Conservation (phyloP, 2,329 filamentous ascomycete genomes). For the Clarireedia monteithiana region DNA sequence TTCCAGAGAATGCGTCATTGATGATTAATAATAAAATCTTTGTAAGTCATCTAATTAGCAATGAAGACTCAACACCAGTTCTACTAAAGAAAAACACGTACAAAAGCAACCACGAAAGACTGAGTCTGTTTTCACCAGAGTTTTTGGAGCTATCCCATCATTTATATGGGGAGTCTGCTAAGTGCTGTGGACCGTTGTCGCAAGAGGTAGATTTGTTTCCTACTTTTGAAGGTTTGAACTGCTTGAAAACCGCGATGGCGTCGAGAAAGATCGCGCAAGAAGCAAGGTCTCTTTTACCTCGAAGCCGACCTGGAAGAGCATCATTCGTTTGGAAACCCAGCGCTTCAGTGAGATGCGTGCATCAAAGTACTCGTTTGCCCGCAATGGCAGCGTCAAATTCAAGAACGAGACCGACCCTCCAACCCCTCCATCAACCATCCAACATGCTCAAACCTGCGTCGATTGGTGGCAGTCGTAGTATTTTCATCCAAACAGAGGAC, state of each 20-base stretch:
- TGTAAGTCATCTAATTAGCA: too few relatives aligned
- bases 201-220: neutral
- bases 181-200: neutral
- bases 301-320: slow-evolving; percentile 23
- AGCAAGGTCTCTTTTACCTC: slow-evolving; percentile 17
- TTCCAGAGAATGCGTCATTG: too few relatives aligned
- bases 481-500: slow-evolving; percentile 95
- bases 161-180: neutral
- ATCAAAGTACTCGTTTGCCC: slow-evolving; percentile 37
- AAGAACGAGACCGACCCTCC: slow-evolving; percentile 37
- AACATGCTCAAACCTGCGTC: slow-evolving; percentile 30
- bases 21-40: too few relatives aligned
- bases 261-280: slow-evolving; percentile 19
- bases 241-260: slow-evolving; percentile 14
- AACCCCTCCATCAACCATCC: slow-evolving; percentile 34
- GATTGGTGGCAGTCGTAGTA: slow-evolving; percentile 52
- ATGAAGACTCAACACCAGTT: too few relatives aligned
- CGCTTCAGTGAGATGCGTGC: slow-evolving; percentile 31
- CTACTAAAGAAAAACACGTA: too few relatives aligned
- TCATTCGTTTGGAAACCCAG: slow-evolving; percentile 24
- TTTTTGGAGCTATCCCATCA: neutral
- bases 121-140: neutral
- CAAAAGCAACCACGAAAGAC: too few relatives aligned
- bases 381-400: slow-evolving; percentile 40
- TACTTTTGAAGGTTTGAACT: neutral